Evolutionary conservation across 1,284 basidiomycete genomes (phyloP), one percentile per base, ranked within the genome.

Genomic region (Lignosus rhinocerotis): DNA sequence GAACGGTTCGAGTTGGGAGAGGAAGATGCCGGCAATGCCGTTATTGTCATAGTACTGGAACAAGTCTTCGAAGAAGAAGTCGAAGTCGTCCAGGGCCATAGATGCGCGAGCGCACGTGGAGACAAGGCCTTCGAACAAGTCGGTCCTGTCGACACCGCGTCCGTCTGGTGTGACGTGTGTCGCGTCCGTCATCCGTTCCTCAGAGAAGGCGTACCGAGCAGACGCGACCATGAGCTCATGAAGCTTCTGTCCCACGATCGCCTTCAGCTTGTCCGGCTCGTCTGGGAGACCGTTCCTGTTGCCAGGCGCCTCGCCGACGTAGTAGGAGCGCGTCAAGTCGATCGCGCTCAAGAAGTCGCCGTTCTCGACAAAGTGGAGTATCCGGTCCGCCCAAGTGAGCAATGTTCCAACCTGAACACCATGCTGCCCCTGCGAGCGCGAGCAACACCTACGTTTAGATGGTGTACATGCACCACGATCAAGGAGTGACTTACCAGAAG

Each of bases 261-360:
- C 72, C 64, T 82, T 82, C 36, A 91, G 83, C 43, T 81, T 80
- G 11, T 73, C 70, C 0, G 76, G 72, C 53, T 88, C 81, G 42
- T 85, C 82, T 0, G 97, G 96, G 14, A 99, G 85, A 11, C 91
- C 90, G 64, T 97, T 93, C 34, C 86, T 85, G 67, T 95, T 97
- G 3, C 95, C 94, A n/a, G 86, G 82, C 9, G 90, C 89, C 42
- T 84, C 81, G 10, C 88, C 90, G n/a, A 86, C 76, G 70, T 95
- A 96, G 74, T 96, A 99, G 0, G 85, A 80, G 19, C 92, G 84
- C 0, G 92, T 86, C 16, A 96, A 79, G 51, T 94, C 88, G 64
- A 99, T 97, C 1, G 97, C 96, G 45, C 82, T 86, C 16, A 99
- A 78, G 71, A 98, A 96, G 68, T 98, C 90, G 32, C 95, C 94